These are phyloP conservation scores for Boletus coccyginus DNA, from an alignment of 768 basidiomycete genomes.

Conservation along the genomic window DNA sequence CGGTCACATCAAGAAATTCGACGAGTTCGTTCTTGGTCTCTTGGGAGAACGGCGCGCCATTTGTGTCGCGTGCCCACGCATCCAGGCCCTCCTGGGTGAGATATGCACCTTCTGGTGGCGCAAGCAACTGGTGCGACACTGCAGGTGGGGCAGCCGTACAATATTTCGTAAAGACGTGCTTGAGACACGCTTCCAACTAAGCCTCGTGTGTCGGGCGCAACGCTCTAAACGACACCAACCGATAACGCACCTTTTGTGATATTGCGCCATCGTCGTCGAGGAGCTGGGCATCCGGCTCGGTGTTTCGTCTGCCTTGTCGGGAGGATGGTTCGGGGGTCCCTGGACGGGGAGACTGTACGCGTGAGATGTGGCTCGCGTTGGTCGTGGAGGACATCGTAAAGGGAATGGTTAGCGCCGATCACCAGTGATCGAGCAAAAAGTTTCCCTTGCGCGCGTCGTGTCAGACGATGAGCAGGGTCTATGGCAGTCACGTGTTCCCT, in stretches of 20 bases:
- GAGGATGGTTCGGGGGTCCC: constrained; percentile 64
- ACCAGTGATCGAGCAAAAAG: constrained; percentile 14
- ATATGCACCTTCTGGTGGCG: constrained; percentile 52
- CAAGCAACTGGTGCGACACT: constrained; percentile 34
- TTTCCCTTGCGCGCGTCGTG: constrained; percentile 20
- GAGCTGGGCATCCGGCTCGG: constrained; percentile 48
- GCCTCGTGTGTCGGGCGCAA: background rate
- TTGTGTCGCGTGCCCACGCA: constrained; percentile 76
- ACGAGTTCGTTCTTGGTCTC: constrained; percentile 77
- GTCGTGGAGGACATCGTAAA: constrained; percentile 11
- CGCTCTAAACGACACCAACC: background rate
- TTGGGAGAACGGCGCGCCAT: constrained; percentile 73
- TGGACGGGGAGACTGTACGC: constrained; percentile 48
- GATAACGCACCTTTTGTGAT: constrained; percentile 51
- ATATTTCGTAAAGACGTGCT: constrained; percentile 78
- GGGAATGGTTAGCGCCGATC: constrained; percentile 18
- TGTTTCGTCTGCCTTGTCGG: constrained; percentile 56
- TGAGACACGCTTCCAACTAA: constrained; percentile 67
- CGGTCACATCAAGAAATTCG: constrained; percentile 73
- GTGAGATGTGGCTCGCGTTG: constrained; percentile 9
- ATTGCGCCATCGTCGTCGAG: constrained; percentile 71
- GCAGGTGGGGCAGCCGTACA: constrained; percentile 46
- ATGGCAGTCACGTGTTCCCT: constrained; percentile 19
- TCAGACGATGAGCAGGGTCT: constrained; percentile 19
- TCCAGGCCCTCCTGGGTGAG: constrained; percentile 62